These are phyloP conservation scores for Alternaria ethzedia DNA, from an alignment of 2,329 filamentous ascomycete genomes.

Conservation along the genomic window DNA sequence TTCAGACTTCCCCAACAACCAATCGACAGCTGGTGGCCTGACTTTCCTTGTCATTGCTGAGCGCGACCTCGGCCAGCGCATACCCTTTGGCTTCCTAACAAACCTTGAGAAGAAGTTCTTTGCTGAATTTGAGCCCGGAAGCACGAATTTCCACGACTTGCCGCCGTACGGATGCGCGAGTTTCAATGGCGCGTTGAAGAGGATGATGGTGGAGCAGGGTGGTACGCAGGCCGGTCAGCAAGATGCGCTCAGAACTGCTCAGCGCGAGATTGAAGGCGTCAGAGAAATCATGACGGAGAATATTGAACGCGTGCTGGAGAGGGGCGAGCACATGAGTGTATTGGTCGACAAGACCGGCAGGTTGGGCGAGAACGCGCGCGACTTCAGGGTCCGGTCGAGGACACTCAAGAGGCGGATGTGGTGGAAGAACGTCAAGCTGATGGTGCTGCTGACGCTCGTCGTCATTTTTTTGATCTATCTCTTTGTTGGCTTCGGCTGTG, in stretches of 20 bases:
- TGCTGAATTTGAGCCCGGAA: constrained; percentile 67
- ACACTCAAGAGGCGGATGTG: constrained; percentile 94
- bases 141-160: constrained; percentile 75
- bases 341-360: constrained; percentile 96
- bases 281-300: constrained; percentile 94
- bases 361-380: constrained; percentile 83
- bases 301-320: constrained; percentile 86
- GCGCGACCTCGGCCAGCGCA: constrained; percentile 78
- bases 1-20: constrained; percentile 62
- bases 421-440: constrained; percentile 99
- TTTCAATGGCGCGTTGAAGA: constrained; percentile 81
- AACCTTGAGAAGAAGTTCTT: constrained; percentile 92
- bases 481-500: constrained; percentile 75
- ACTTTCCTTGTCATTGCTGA: constrained; percentile 92
- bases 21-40: constrained; percentile 74
- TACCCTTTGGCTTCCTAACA: constrained; percentile 90
- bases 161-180: constrained; percentile 88
- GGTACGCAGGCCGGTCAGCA: constrained; percentile 72
- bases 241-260: constrained; percentile 83
- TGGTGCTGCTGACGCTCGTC: constrained; percentile 78
- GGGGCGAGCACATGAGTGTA: constrained; percentile 88
- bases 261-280: constrained; percentile 90
- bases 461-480: constrained; percentile 74
- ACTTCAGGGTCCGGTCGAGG: constrained; percentile 87
- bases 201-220: constrained; percentile 83